Percentiles rank a stretch among this genome's conserved stretches.
phyloP scores from a whole-genome alignment of 257 asterid genomes.

The Fraxinus americana region DNA sequence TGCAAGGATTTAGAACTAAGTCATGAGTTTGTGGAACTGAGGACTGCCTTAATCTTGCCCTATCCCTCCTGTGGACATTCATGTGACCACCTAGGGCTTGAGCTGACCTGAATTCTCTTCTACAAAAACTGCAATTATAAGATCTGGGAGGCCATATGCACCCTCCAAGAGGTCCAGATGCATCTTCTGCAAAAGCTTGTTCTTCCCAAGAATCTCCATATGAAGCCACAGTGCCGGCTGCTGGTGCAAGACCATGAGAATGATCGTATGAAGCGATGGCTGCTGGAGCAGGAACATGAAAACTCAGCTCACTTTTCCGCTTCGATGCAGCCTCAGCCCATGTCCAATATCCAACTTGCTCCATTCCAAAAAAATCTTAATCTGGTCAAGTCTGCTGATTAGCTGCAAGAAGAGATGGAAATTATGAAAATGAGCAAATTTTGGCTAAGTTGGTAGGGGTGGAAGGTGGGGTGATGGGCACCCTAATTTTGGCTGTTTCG shows the following conservation, averaged over 20 bases:
- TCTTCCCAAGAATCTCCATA: conserved; percentile 87
- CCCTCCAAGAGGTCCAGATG: conserved; percentile 74
- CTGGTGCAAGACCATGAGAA: conserved; percentile 12
- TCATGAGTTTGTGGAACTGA: conserved; percentile 37
- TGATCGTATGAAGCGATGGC: neutral
- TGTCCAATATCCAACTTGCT: conserved; percentile 69
- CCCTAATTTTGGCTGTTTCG: conserved; percentile 50
- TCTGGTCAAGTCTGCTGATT: neutral
- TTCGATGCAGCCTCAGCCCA: conserved; percentile 40
- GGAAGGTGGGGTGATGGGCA: conserved; percentile 65
- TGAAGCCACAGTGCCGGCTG: neutral
- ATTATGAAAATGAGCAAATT: conserved; percentile 25
- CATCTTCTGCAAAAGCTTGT: conserved; percentile 91
- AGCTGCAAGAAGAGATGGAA: conserved; percentile 15
- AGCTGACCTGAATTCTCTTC: conserved; percentile 88
- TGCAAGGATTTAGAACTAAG: conserved; percentile 15
- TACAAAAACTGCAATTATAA: conserved; percentile 81
- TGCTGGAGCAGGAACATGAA: neutral
- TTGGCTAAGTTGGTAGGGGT: conserved; percentile 36
- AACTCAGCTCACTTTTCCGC: conserved; percentile 42
- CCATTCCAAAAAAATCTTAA: conserved; percentile 43
- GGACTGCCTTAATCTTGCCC: conserved; percentile 80
- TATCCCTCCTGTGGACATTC: conserved; percentile 64
- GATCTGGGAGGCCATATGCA: conserved; percentile 97
- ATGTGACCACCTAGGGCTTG: conserved; percentile 60